phyloP scores from a whole-genome alignment of 73 alveolate species.

The Tetrahymena elliotti region DNA sequence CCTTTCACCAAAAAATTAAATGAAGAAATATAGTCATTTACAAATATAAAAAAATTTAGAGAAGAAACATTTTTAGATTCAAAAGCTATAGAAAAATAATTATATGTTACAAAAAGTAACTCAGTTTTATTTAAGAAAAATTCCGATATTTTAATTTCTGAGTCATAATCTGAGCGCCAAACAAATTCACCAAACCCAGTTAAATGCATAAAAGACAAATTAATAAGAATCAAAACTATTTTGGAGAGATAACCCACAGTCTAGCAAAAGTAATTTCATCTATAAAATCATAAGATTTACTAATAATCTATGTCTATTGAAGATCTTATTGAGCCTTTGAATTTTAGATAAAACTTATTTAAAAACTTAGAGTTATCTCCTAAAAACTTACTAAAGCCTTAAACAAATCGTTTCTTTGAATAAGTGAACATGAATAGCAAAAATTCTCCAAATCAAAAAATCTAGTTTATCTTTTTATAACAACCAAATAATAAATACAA shows the following conservation, averaged over 20 bases:
- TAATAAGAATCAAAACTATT: neutral
- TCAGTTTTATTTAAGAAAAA: neutral
- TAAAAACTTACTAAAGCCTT: neutral
- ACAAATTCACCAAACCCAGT: neutral
- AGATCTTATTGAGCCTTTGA: neutral
- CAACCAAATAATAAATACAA: neutral
- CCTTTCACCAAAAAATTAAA: neutral
- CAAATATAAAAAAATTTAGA: neutral
- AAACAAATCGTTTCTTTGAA: neutral
- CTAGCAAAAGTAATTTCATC: neutral
- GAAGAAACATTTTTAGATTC: neutral
- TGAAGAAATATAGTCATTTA: neutral
- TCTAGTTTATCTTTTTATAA: neutral
- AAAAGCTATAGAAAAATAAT: neutral
- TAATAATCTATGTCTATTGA: neutral
- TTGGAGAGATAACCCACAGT: neutral
- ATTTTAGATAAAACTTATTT: neutral
- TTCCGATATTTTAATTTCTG: neutral
- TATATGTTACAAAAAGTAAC: neutral
- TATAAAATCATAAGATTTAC: neutral
- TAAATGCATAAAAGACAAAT: neutral
- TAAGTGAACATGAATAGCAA: neutral
- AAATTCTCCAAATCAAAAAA: neutral
- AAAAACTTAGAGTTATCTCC: neutral
- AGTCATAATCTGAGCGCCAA: neutral